Evolutionary conservation across 371 early-diverging fungal genomes (phyloP).

Genomic region (Agmasoma carcini): DNA sequence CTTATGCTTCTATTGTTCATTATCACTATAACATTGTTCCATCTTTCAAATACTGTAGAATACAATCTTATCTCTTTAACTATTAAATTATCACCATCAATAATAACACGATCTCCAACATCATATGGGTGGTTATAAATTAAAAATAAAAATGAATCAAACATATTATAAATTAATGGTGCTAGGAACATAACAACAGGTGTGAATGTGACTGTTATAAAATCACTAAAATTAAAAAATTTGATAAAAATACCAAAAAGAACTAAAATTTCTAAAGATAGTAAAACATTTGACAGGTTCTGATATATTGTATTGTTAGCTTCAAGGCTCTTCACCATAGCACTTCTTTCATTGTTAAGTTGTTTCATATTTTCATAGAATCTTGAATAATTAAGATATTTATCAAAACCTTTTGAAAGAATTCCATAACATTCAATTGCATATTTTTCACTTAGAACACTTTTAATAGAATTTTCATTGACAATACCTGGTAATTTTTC

Average conservation of each 20-base stretch:
- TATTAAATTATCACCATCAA: conserved; percentile 51
- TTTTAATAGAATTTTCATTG: conserved; percentile 32
- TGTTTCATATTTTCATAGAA: conserved; percentile 52
- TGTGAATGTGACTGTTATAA: conserved; percentile 27
- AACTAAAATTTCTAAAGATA: conserved; percentile 30
- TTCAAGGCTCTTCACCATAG: conserved; percentile 45
- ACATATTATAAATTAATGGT: conserved; percentile 16
- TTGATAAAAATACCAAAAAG: conserved; percentile 23
- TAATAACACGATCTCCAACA: conserved; percentile 51
- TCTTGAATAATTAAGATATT: conserved; percentile 28
- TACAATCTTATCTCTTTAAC: conserved; percentile 51
- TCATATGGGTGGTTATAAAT: conserved; percentile 53
- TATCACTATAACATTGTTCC: conserved; percentile 49
- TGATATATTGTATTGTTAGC: conserved; percentile 36
- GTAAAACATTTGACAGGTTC: conserved; percentile 22
- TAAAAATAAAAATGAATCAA: conserved; percentile 53
- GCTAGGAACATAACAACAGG: conserved; percentile 40
- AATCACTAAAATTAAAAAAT: conserved; percentile 21
- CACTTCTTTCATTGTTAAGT: conserved; percentile 48
- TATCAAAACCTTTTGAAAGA: conserved; percentile 43
- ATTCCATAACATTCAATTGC: conserved; percentile 37
- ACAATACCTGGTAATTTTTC: conserved; percentile 24
- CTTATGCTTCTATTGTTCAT: conserved; percentile 44
- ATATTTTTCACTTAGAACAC: conserved; percentile 21
- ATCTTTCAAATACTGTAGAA: conserved; percentile 45